A percentile compares a stretch with the other conserved stretches of the same genome.
Conservation (phyloP, 305 asterid genomes). For the Solanum hybrid region DNA sequence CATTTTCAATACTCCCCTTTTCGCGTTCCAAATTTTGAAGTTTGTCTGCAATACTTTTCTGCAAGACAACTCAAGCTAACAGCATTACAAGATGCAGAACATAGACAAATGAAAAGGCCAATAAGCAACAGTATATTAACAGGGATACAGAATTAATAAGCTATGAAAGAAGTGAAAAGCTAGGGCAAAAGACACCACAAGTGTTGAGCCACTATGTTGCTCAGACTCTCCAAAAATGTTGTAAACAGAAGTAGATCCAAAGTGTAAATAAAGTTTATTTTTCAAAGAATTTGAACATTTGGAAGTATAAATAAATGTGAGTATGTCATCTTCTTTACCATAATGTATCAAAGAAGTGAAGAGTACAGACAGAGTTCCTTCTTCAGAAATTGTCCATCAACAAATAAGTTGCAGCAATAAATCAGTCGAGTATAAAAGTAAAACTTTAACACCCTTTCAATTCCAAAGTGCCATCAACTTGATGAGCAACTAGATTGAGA, state of each 20-base stretch:
- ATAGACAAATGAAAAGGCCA: background rate
- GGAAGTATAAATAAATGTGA: background rate
- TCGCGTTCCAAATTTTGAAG: constrained; percentile 68
- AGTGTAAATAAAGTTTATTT: background rate
- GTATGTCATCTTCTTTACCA: background rate
- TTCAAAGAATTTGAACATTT: background rate
- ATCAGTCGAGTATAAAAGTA: background rate
- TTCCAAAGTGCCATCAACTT: background rate
- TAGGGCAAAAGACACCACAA: background rate
- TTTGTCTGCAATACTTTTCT: constrained; percentile 91
- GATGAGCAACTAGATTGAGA: background rate
- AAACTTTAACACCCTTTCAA: background rate
- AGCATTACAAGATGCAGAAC: constrained; percentile 6
- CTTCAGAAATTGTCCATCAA: background rate
- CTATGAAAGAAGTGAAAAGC: background rate
- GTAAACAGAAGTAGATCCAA: background rate
- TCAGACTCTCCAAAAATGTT: background rate
- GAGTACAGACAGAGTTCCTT: background rate
- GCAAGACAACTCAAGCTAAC: constrained; percentile 21
- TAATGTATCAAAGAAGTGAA: background rate
- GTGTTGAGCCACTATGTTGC: background rate
- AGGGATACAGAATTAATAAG: background rate
- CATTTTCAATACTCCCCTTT: constrained; percentile 60
- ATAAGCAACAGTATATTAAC: background rate
- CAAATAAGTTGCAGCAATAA: background rate